Percentiles rank a stretch among this genome's conserved stretches.
Evolutionary conservation across 495 filamentous ascomycete species (phyloP).

Genomic region (Penicillium diatomitis): DNA sequence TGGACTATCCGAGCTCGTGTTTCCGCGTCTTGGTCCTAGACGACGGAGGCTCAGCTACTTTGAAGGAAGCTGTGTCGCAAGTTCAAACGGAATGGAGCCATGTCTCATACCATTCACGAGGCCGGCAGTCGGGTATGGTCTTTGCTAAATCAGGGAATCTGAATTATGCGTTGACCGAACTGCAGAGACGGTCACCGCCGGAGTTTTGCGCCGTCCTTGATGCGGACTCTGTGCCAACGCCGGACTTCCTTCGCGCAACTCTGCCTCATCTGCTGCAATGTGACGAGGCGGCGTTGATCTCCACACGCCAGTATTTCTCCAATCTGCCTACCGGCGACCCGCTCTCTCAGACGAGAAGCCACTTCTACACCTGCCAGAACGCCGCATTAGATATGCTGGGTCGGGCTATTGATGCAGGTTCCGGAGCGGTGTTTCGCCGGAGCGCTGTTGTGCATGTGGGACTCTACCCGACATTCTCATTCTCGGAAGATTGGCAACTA

Average conservation of each 20-base stretch:
- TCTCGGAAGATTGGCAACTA: constrained; percentile 43
- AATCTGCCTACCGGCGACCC: constrained; percentile 43
- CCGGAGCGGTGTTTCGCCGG: constrained; percentile 41
- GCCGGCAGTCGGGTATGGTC: constrained; percentile 28
- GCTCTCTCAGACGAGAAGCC: constrained; percentile 33
- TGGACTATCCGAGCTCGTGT: constrained; percentile 39
- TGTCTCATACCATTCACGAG: constrained; percentile 38
- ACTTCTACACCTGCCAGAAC: constrained; percentile 33
- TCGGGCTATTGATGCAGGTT: constrained; percentile 31
- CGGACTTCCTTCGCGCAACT: constrained; percentile 40
- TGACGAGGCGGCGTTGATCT: constrained; percentile 20
- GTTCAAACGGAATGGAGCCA: constrained; percentile 24
- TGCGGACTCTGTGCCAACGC: constrained; percentile 37
- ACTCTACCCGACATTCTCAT: constrained; percentile 40
- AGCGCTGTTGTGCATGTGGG: constrained; percentile 34
- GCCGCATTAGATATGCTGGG: constrained; percentile 19
- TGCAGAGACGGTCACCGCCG: constrained; percentile 32
- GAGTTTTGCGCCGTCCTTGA: constrained; percentile 30
- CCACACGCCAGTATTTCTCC: constrained; percentile 38
- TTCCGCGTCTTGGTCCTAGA: constrained; percentile 43
- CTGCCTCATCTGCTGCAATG: constrained; percentile 40
- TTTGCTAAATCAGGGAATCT: constrained; percentile 49
- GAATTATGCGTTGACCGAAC: constrained; percentile 38
- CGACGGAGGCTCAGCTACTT: constrained; percentile 32
- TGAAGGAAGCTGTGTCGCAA: constrained; percentile 22